These are phyloP conservation scores for Apophysomyces variabilis DNA, from an alignment of 371 early-diverging fungal genomes.

Conservation along the genomic window DNA sequence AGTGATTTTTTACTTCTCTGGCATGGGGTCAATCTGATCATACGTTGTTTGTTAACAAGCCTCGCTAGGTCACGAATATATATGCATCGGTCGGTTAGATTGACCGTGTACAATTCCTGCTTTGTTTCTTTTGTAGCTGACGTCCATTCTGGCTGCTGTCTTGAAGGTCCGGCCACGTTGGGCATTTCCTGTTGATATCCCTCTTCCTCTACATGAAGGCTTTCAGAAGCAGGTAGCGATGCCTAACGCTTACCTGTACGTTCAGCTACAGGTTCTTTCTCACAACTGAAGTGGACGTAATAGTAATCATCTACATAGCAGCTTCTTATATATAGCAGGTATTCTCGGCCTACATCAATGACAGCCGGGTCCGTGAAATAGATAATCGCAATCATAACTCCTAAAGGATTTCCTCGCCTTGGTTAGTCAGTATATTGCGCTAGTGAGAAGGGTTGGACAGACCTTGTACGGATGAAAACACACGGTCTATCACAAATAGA, in stretches of 20 bases:
- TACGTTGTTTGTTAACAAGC: background rate
- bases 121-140: background rate
- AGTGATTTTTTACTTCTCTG: background rate
- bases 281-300: conserved; percentile 13
- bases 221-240: background rate
- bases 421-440: conserved; percentile 2
- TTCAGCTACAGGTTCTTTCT: background rate
- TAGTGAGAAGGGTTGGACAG: background rate
- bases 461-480: conserved; percentile 38
- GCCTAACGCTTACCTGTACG: background rate
- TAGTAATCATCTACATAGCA: conserved; percentile 45
- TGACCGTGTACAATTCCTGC: background rate
- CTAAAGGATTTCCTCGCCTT: conserved; percentile 17
- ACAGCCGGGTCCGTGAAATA: conserved; percentile 49
- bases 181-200: background rate
- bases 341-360: conserved; percentile 19
- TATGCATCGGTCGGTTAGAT: background rate
- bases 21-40: background rate
- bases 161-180: background rate
- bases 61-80: background rate
- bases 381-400: conserved; percentile 36
- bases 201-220: background rate
- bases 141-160: background rate
- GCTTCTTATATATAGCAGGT: conserved; percentile 12
- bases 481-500: conserved; percentile 33